These are phyloP conservation scores for Priceomyces haplophilus DNA, from an alignment of 805 yeast species.

Conservation along the genomic window DNA sequence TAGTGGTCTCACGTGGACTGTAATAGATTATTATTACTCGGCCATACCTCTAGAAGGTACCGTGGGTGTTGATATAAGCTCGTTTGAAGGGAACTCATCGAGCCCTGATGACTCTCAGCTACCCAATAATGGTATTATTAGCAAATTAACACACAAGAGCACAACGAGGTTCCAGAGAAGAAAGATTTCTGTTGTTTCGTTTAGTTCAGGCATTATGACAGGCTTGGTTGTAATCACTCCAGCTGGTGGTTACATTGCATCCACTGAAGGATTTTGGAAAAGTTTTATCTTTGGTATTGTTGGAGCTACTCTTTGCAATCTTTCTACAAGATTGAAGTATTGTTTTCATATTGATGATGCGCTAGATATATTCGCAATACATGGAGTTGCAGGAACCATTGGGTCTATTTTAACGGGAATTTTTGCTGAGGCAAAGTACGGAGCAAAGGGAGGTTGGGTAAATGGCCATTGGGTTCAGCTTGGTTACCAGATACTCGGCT, in stretches of 20 bases:
- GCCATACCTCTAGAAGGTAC: conserved; percentile 35
- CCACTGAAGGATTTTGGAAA: conserved; percentile 38
- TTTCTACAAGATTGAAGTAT: conserved; percentile 40
- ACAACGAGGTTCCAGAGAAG: conserved; percentile 15
- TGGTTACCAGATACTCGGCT: conserved; percentile 39
- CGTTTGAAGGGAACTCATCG: neutral
- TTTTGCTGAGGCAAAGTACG: conserved; percentile 32
- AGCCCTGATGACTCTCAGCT: neutral
- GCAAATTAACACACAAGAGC: neutral
- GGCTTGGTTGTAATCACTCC: conserved; percentile 44
- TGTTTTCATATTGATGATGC: conserved; percentile 40
- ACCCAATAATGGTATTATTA: neutral
- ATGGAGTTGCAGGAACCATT: conserved; percentile 40
- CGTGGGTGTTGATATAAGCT: neutral
- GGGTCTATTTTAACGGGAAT: conserved; percentile 42
- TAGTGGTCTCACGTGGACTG: conserved; percentile 36
- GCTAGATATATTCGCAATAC: conserved; percentile 42
- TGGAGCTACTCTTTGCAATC: conserved; percentile 35
- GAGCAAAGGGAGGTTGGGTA: conserved; percentile 41
- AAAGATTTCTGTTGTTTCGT: conserved; percentile 37
- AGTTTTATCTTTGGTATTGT: conserved; percentile 36
- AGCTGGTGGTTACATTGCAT: conserved; percentile 39
- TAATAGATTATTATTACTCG: conserved; percentile 38
- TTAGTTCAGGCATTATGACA: conserved; percentile 38
- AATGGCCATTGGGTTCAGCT: conserved; percentile 39